A percentile compares a stretch with the other conserved stretches of the same genome.
Evolutionary conservation across 768 basidiomycete genomes (phyloP).

Genomic region (Trametes maxima): DNA sequence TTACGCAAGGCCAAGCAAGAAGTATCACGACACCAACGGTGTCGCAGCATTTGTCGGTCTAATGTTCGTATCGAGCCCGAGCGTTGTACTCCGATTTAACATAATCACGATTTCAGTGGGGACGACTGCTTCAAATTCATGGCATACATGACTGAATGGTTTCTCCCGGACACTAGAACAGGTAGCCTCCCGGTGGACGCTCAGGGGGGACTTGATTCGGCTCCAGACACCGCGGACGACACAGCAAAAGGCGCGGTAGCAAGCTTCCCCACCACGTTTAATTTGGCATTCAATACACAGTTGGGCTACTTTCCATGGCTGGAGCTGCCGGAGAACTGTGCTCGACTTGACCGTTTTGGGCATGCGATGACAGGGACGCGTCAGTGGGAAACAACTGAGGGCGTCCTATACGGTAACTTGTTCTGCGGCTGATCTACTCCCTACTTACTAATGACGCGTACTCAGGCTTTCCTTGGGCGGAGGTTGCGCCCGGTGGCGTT

Average conservation of each 20-base stretch:
- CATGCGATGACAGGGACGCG: slow-evolving; percentile 75
- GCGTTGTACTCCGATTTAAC: background rate
- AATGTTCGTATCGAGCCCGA: slow-evolving; percentile 46
- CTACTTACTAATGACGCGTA: background rate
- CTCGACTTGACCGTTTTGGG: slow-evolving; percentile 65
- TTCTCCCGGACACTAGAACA: slow-evolving; percentile 20
- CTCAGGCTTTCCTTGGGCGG: slow-evolving; percentile 24
- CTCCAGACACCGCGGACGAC: background rate
- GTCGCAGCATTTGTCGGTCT: slow-evolving; percentile 71
- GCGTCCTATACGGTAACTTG: slow-evolving; percentile 1
- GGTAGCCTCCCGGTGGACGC: slow-evolving; percentile 8
- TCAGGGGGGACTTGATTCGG: background rate
- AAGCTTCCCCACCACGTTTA: slow-evolving; percentile 54
- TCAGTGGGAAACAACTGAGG: slow-evolving; percentile 73
- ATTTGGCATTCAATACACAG: slow-evolving; percentile 62
- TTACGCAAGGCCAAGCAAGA: slow-evolving; percentile 53
- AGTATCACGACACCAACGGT: slow-evolving; percentile 68
- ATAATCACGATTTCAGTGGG: slow-evolving; percentile 37
- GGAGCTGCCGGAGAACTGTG: slow-evolving; percentile 52
- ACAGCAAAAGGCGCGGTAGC: background rate
- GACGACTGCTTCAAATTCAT: slow-evolving; percentile 79
- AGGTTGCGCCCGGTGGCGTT: slow-evolving; percentile 10
- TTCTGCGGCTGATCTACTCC: background rate
- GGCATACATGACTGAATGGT: slow-evolving; percentile 67
- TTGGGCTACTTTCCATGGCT: slow-evolving; percentile 70